Evolutionary conservation across 2,329 filamentous ascomycete species (phyloP).

Genomic region (Talaromyces sp.): DNA sequence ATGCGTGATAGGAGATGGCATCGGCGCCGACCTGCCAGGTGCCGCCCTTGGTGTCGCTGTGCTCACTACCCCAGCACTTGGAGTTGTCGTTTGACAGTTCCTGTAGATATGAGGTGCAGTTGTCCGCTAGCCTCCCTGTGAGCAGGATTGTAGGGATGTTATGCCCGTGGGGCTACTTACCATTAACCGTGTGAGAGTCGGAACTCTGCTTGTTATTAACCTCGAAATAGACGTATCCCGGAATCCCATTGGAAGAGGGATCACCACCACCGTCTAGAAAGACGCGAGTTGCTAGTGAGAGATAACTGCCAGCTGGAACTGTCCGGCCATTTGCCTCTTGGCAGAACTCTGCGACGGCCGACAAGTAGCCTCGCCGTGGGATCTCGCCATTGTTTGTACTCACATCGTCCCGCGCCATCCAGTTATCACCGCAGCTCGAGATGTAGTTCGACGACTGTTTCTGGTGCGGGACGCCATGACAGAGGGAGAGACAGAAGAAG

Average conservation of each 20-base stretch:
- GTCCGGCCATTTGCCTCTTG: neutral
- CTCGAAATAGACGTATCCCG: slow-evolving; percentile 1
- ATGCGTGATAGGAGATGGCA: neutral
- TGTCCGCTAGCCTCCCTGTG: neutral
- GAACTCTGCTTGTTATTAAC: neutral
- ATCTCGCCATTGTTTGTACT: slow-evolving; percentile 1
- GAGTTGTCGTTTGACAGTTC: neutral
- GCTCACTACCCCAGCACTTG: neutral
- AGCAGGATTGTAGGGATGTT: neutral
- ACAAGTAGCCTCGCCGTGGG: neutral
- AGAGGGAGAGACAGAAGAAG: neutral
- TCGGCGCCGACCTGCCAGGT: neutral
- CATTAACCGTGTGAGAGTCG: neutral
- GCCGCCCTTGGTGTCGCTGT: neutral
- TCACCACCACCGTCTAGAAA: neutral
- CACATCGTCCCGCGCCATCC: slow-evolving; percentile 9
- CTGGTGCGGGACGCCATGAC: neutral
- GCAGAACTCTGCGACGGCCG: neutral
- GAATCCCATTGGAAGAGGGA: neutral
- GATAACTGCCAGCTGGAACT: neutral
- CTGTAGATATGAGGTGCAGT: neutral
- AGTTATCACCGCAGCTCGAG: slow-evolving; percentile 4
- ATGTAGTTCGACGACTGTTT: slow-evolving; percentile 5
- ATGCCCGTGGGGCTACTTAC: neutral
- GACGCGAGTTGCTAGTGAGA: neutral